Evolutionary conservation across 2,329 filamentous ascomycete genomes (phyloP), one percentile per base, ranked within the genome.

Genomic region (Pseudocercospora vitis): DNA sequence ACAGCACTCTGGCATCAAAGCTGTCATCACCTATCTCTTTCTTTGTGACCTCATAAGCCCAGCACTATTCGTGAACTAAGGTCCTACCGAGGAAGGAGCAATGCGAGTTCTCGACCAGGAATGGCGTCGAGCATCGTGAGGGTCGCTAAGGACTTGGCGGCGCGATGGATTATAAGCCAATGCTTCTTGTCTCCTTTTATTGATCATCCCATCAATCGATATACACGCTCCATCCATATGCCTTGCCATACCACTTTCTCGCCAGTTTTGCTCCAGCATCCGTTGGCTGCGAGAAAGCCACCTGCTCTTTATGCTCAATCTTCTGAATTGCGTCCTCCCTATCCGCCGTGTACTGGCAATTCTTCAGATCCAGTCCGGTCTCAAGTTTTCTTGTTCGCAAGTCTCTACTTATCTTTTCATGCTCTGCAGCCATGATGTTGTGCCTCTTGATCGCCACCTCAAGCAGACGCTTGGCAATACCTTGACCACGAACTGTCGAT

Each of bases 211-310:
- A 6, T 82, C 75, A 74, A 80, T 88, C 68, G 52, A 77, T 72
- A 68, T 85, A 85, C 45, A 85, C 81, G 69, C 77, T 76, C 83
- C 83, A 85, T 44, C 78, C 80, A 53, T 75, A 75, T 44, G 76
- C 71, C 42, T 70, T 71, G 18, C 78, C 81, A 61, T 80, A 82
- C 73, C 82, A 86, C 56, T 76, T 78, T 62, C 78, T 73, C 7
- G 83, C 82, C 58, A 87, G 71, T 35, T 71, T 71, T 11, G 76
- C 78, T 31, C 84, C 84, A 62, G 78, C 80, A 60, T 80, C 79
- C 0, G 84, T 87, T n/a, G 83, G 83, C 62, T 85, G 82, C 61
- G 82, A 85, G 70, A 87, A 86, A 2, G 83, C 83, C 32, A 86
- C 73, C n/a, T 63, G 52, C 8, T 75, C 72, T 65, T 81, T 83